phyloP scores from a whole-genome alignment of 1,284 basidiomycete species.

The Austroboletus novae-zelandiae region DNA sequence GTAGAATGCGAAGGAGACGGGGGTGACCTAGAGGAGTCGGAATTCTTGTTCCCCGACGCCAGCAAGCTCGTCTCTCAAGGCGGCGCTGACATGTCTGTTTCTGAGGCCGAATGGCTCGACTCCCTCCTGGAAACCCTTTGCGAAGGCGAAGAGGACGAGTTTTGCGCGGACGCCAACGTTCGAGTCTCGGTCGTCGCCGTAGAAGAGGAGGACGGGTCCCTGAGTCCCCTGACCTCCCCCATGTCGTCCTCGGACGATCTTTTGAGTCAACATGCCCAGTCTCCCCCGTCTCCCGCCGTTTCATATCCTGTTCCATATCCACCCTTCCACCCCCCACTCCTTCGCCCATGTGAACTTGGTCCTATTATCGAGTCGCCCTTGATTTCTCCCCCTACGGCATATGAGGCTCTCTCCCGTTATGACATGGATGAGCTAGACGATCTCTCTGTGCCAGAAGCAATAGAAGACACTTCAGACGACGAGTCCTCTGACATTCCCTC shows the following conservation, averaged over 20 bases:
- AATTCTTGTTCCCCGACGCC: slow-evolving; percentile 78
- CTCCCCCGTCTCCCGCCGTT: slow-evolving; percentile 46
- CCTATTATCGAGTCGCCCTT: slow-evolving; percentile 40
- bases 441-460: slow-evolving; percentile 68
- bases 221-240: slow-evolving; percentile 62
- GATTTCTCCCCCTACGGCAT: slow-evolving; percentile 39
- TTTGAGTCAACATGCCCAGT: slow-evolving; percentile 48
- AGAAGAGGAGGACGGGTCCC: slow-evolving; percentile 53
- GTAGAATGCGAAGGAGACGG: slow-evolving; percentile 35
- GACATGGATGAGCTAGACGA: slow-evolving; percentile 63
- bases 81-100: slow-evolving; percentile 39
- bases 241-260: slow-evolving; percentile 73
- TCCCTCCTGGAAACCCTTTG: slow-evolving; percentile 68
- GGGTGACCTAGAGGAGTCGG: slow-evolving; percentile 44
- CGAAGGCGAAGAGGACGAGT: slow-evolving; percentile 61
- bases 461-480: slow-evolving; percentile 80
- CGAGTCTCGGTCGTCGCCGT: slow-evolving; percentile 40
- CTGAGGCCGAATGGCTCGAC: slow-evolving; percentile 77
- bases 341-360: slow-evolving; percentile 46
- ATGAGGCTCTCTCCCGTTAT: slow-evolving; percentile 60
- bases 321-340: slow-evolving; percentile 53
- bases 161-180: slow-evolving; percentile 43
- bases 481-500: slow-evolving; percentile 63
- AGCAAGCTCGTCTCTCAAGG: slow-evolving; percentile 48
- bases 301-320: slow-evolving; percentile 67